phyloP scores from a whole-genome alignment of 768 basidiomycete genomes.

The Trametes coccinea region DNA sequence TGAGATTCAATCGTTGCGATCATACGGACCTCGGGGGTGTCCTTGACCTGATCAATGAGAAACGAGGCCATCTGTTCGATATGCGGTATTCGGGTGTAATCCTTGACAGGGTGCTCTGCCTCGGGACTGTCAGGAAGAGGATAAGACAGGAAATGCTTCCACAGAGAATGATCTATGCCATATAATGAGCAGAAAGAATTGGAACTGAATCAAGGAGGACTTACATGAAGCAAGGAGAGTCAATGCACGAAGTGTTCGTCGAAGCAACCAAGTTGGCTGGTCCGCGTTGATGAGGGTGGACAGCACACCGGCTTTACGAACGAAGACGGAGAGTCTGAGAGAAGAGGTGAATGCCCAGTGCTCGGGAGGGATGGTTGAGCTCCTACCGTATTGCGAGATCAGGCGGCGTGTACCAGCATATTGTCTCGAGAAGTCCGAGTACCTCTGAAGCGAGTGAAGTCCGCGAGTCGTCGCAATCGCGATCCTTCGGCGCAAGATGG shows the following conservation, averaged over 20 bases:
- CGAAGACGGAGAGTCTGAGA: slow-evolving; percentile 41
- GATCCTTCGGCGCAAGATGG: slow-evolving; percentile 38
- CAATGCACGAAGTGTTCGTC: slow-evolving; percentile 50
- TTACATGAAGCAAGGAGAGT: slow-evolving; percentile 55
- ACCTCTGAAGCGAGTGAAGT: slow-evolving; percentile 40
- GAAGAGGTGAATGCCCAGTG: neutral
- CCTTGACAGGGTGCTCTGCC: slow-evolving; percentile 2
- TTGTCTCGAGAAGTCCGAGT: slow-evolving; percentile 51
- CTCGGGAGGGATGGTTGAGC: neutral
- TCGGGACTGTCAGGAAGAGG: slow-evolving; percentile 8
- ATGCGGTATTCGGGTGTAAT: slow-evolving; percentile 29
- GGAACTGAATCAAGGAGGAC: slow-evolving; percentile 25
- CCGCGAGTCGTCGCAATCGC: neutral
- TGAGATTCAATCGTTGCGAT: too few relatives aligned
- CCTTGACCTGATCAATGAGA: slow-evolving; percentile 27
- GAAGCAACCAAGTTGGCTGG: slow-evolving; percentile 55
- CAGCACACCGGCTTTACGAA: slow-evolving; percentile 43
- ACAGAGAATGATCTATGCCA: slow-evolving; percentile 11
- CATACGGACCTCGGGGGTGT: slow-evolving; percentile 26
- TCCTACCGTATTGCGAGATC: slow-evolving; percentile 41
- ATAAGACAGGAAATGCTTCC: slow-evolving; percentile 25
- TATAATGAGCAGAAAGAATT: neutral
- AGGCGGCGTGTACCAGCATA: slow-evolving; percentile 50
- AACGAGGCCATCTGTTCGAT: slow-evolving; percentile 34
- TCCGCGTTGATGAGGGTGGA: slow-evolving; percentile 48